phyloP scores from a whole-genome alignment of 2,329 filamentous ascomycete genomes.

The Alternaria postmessia region DNA sequence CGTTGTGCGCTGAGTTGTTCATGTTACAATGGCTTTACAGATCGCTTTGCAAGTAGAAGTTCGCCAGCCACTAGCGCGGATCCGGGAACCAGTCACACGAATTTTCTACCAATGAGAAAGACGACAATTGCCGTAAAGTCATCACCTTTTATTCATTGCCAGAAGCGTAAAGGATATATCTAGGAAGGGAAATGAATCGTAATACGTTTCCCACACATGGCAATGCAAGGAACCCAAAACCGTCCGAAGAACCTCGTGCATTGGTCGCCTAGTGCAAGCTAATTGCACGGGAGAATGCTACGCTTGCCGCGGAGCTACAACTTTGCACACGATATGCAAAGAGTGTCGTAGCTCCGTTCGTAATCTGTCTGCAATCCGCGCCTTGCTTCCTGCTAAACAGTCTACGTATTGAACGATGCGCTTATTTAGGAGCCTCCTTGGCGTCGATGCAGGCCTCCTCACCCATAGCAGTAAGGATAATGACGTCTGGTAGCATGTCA shows the following conservation, averaged over 20 bases:
- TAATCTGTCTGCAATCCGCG: conserved; percentile 37
- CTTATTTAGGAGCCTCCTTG: conserved; percentile 80
- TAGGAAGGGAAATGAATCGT: conserved; percentile 46
- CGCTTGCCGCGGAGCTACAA: conserved; percentile 38
- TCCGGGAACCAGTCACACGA: conserved; percentile 31
- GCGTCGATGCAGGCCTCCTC: conserved; percentile 91
- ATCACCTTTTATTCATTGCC: conserved; percentile 50
- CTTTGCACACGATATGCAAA: conserved; percentile 35
- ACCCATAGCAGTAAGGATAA: conserved; percentile 94
- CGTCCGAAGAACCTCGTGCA: conserved; percentile 48
- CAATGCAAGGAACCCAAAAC: conserved; percentile 51
- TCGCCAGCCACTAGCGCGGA: conserved; percentile 34
- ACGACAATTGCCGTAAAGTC: conserved; percentile 39
- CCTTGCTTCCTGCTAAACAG: conserved; percentile 38
- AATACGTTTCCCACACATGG: conserved; percentile 48
- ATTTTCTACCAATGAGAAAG: conserved; percentile 29
- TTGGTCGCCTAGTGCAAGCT: conserved; percentile 41
- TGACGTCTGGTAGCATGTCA: conserved; percentile 71
- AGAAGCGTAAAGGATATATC: conserved; percentile 47
- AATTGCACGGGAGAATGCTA: conserved; percentile 42
- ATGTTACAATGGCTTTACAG: not conserved
- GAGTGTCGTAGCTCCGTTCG: conserved; percentile 33
- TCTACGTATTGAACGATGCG: conserved; percentile 34
- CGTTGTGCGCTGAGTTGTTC: not conserved
- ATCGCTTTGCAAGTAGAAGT: conserved; percentile 14